Evolutionary conservation across 1,139 yeast species (phyloP), one percentile per base, ranked within the genome.

Genomic region (Pichia sp.): DNA sequence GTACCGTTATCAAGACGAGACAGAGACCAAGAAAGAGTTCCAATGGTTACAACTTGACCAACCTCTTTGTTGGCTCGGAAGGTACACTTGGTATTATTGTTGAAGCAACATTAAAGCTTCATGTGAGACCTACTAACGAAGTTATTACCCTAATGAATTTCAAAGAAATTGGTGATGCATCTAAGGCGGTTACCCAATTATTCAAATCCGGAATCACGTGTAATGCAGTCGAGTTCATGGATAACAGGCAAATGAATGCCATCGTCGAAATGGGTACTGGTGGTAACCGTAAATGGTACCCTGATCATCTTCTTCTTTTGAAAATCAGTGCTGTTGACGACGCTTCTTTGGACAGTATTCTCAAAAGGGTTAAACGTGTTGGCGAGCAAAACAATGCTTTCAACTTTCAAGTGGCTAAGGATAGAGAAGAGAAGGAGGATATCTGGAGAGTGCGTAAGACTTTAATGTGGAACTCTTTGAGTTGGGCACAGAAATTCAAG

Each of bases 231-330:
- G 87, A 80, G 49, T 55, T 79, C 30, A 52, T 81, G 59, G 87
- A 79, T 49, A 74, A 72, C 37, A 71, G 71, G 45, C 80, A 79
- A 72, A 80, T 81, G 88, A 58, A 63, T 44, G 73, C 78, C 34
- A 69, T 79, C 41, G 75, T 74, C 50, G 61, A 60, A 24, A 69
- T 77, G 40, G 78, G 84, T 4, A 53, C 69, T 9, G 55, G 55
- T 11, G 52, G 52, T 16, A 46, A 43, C 29, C 66, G 76, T 40
- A 63, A 64, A 29, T 85, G 94, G 93, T 62, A 67, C 10, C 94
- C 84, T 48, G 66, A 69, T 42, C 91, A 94, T n/a, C 76, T 94
- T 0, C 58, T 86, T 30, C 71, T 84, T 46, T 70, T 84, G 58
- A 84, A 84, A 56, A 60, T 85, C 35, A 87, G 94, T 27, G 93